phyloP scores from a whole-genome alignment of 2,329 filamentous ascomycete genomes.

The Aspergillus pseudonomiae region DNA sequence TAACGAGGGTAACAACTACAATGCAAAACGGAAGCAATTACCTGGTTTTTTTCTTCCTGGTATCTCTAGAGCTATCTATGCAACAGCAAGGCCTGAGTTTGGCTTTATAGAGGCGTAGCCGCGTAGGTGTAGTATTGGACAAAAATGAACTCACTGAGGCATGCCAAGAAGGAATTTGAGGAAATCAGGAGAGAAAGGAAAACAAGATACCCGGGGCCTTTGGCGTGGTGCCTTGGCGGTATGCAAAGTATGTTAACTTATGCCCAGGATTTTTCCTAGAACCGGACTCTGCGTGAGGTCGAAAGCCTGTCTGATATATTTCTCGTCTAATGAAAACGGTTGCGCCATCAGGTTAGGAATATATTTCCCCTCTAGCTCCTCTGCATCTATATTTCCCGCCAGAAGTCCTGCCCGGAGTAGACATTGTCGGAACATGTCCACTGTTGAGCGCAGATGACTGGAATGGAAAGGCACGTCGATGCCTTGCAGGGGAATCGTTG shows the following conservation, averaged over 20 bases:
- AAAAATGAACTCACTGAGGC: background rate
- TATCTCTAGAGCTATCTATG: background rate
- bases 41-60: background rate
- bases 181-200: background rate
- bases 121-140: background rate
- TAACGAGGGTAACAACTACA: too few relatives aligned
- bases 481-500: conserved; percentile 89
- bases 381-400: conserved; percentile 75
- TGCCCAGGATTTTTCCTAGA: conserved; percentile 17
- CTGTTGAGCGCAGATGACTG: conserved; percentile 90
- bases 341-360: conserved; percentile 95
- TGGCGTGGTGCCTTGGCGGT: too few relatives aligned
- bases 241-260: background rate
- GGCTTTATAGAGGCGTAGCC: background rate
- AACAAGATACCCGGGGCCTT: background rate
- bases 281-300: conserved; percentile 66
- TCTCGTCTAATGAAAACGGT: conserved; percentile 90
- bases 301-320: conserved; percentile 98
- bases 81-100: background rate
- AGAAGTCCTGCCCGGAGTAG: conserved; percentile 46
- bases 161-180: background rate
- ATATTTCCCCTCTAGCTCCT: conserved; percentile 93
- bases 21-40: too few relatives aligned
- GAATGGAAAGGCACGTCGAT: conserved; percentile 93
- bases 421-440: conserved; percentile 97